Percentiles rank a stretch among this genome's conserved stretches.
These are phyloP conservation scores for Tuber melanosporum DNA, from an alignment of 495 filamentous ascomycete genomes.

Conservation along the genomic window DNA sequence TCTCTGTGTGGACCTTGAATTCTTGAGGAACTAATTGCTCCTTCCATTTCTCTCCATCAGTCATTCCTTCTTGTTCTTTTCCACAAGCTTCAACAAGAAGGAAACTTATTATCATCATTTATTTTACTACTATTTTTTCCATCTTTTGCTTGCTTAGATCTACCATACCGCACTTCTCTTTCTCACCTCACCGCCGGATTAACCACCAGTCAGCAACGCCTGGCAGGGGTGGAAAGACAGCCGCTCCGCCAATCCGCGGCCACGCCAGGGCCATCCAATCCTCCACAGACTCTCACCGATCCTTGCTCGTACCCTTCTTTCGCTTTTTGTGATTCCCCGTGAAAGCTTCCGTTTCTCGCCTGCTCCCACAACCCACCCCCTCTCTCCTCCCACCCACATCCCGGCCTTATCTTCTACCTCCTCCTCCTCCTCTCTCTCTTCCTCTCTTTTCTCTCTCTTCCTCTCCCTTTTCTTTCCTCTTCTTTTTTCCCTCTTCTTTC, in stretches of 20 bases:
- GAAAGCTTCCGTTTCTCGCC: conserved; percentile 39
- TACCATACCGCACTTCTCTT: conserved; percentile 33
- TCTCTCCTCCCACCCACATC: not conserved
- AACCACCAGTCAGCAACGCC: conserved; percentile 36
- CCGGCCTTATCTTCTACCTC: conserved; percentile 1
- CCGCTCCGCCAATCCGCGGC: conserved; percentile 36
- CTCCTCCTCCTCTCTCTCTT: not conserved
- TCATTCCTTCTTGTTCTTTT: not conserved
- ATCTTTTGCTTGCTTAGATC: conserved; percentile 20
- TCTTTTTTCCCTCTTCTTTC: conserved; percentile 25
- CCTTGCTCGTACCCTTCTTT: conserved; percentile 23
- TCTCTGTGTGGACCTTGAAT: not conserved
- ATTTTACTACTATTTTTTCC: not conserved
- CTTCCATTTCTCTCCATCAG: not conserved
- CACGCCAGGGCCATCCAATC: conserved; percentile 23
- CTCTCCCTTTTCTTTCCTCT: conserved; percentile 9
- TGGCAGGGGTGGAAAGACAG: conserved; percentile 28
- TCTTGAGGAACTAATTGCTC: not conserved
- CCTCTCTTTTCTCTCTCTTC: not conserved
- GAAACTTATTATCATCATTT: not conserved
- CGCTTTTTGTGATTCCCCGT: conserved; percentile 35
- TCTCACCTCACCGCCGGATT: conserved; percentile 28
- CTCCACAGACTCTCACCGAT: conserved; percentile 34
- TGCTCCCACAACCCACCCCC: conserved; percentile 18
- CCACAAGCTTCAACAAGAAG: not conserved